Evolutionary conservation across 139 green algal species (phyloP).

Genomic region (Volvox reticuliferus): DNA sequence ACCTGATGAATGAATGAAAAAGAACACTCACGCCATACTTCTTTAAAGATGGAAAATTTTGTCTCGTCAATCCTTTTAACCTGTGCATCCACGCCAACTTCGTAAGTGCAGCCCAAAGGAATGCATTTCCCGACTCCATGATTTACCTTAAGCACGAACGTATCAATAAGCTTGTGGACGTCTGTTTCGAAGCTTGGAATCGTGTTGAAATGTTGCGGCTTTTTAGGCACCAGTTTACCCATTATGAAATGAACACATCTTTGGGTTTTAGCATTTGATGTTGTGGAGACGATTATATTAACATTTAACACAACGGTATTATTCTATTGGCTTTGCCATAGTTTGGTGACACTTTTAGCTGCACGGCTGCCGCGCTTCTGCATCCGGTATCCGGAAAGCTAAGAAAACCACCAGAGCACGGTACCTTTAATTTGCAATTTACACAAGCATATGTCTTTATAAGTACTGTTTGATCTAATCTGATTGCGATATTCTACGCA

Average conservation of each 20-base stretch:
- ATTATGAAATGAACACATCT: not conserved
- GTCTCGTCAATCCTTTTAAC: not conserved
- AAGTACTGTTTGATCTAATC: too few relatives aligned
- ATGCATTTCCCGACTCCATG: not conserved
- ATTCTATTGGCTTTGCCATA: not conserved
- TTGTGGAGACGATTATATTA: not conserved
- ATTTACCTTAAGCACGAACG: conserved; percentile 35
- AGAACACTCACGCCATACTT: not conserved
- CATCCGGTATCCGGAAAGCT: too few relatives aligned
- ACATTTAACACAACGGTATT: not conserved
- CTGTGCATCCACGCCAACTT: not conserved
- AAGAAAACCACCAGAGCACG: too few relatives aligned
- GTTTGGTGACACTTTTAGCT: not conserved
- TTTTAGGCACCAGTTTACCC: not conserved
- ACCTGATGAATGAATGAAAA: conserved; percentile 42
- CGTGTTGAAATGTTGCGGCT: not conserved
- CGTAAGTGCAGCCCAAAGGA: not conserved
- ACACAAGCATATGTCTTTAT: too few relatives aligned
- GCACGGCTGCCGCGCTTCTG: not conserved
- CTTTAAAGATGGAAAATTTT: conserved; percentile 10
- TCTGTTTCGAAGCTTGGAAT: conserved; percentile 22
- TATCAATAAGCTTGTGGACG: conserved; percentile 24
- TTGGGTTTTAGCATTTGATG: not conserved
- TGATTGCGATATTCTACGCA: too few relatives aligned
- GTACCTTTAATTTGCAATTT: too few relatives aligned